A percentile compares a stretch with the other conserved stretches of the same genome.
phyloP scores from a whole-genome alignment of 805 yeast genomes.

The Blastobotrys robertii region DNA sequence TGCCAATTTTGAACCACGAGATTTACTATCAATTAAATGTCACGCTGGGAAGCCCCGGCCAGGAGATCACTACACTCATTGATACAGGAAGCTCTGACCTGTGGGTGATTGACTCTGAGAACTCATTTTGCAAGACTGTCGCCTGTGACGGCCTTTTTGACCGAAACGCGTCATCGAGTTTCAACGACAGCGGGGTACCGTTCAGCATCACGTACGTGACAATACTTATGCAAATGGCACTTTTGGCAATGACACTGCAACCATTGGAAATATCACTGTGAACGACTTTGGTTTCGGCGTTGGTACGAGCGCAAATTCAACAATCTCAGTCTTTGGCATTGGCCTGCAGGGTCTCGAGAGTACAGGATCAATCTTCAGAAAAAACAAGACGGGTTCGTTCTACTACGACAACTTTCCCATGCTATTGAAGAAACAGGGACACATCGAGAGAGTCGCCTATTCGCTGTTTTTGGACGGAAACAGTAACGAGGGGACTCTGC shows the following conservation, averaged over 20 bases:
- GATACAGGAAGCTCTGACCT: constrained; percentile 69
- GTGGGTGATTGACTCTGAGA: constrained; percentile 35
- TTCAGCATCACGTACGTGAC: constrained; percentile 32
- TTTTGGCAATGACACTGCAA: constrained; percentile 54
- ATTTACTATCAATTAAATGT: constrained; percentile 14
- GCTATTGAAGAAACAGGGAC: constrained; percentile 31
- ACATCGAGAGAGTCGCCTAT: constrained; percentile 33
- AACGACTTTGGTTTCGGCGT: constrained; percentile 59
- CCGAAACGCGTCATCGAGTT: constrained; percentile 22
- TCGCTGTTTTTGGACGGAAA: constrained; percentile 36
- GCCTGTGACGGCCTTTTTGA: constrained; percentile 20
- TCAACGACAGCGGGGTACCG: constrained; percentile 8
- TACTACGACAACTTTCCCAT: constrained; percentile 25
- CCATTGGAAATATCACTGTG: constrained; percentile 41
- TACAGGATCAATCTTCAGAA: constrained; percentile 17
- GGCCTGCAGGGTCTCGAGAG: constrained; percentile 29
- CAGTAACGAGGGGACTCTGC: constrained; percentile 36
- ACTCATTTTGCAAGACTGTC: constrained; percentile 14
- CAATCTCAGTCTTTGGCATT: constrained; percentile 41
- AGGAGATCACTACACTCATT: constrained; percentile 41
- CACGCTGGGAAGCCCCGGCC: constrained; percentile 49
- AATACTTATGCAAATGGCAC: constrained; percentile 41
- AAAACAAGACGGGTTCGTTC: background rate
- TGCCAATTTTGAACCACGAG: constrained; percentile 2
- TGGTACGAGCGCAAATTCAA: constrained; percentile 55